These are phyloP conservation scores for Rhodotorula babjevae DNA, from an alignment of 768 basidiomycete genomes.

Conservation along the genomic window DNA sequence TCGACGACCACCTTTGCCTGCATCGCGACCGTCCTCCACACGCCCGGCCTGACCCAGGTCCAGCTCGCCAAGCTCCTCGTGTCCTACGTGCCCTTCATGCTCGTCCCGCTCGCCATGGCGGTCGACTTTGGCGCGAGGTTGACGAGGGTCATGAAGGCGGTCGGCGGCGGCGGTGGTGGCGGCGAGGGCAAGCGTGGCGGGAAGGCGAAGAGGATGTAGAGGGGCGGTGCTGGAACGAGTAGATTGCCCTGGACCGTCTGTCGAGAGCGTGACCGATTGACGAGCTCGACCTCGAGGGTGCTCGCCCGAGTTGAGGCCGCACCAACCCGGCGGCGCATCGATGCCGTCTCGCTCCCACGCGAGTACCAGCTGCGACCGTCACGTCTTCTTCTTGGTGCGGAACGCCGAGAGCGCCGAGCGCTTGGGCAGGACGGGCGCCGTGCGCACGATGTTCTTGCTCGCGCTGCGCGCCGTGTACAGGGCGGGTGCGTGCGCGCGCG, in stretches of 20 bases:
- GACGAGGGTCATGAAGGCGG: conserved; percentile 37
- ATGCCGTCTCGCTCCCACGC: too few relatives aligned
- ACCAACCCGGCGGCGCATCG: too few relatives aligned
- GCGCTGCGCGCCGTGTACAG: conserved; percentile 8
- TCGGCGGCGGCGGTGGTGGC: neutral
- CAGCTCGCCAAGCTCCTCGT: conserved; percentile 60
- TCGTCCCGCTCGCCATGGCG: conserved; percentile 66
- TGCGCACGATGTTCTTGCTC: conserved; percentile 6
- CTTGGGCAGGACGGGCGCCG: neutral
- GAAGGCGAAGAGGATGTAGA: conserved; percentile 6
- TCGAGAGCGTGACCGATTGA: too few relatives aligned
- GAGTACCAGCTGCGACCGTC: too few relatives aligned
- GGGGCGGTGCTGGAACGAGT: too few relatives aligned
- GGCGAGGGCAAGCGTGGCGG: too few relatives aligned
- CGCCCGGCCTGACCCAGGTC: conserved; percentile 49
- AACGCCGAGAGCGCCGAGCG: neutral
- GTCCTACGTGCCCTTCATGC: conserved; percentile 70
- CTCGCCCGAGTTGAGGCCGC: too few relatives aligned
- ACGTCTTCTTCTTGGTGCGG: neutral
- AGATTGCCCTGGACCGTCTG: too few relatives aligned
- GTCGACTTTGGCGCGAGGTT: conserved; percentile 59
- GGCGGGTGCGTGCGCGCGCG: neutral
- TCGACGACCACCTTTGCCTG: conserved; percentile 73
- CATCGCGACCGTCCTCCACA: conserved; percentile 58
- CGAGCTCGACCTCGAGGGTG: too few relatives aligned